Evolutionary conservation across 345 rosid genomes (phyloP).

Genomic region (Eucalyptus polyanthemos): DNA sequence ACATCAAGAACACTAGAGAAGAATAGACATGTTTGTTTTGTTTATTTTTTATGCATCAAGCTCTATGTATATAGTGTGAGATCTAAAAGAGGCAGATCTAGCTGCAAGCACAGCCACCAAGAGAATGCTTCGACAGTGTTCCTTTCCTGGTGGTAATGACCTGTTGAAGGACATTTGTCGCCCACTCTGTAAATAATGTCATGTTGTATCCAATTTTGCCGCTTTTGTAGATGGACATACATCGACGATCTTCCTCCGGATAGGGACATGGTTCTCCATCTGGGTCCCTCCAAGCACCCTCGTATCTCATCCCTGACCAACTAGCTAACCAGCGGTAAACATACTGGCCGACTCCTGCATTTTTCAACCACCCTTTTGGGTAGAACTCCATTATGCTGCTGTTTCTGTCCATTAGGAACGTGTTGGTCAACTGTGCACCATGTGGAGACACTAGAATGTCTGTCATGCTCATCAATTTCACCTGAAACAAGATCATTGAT

Average conservation of each 20-base stretch:
- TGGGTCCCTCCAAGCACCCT: slow-evolving; percentile 71
- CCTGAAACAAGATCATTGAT: slow-evolving; percentile 10
- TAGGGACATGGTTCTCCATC: slow-evolving; percentile 43
- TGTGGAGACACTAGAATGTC: slow-evolving; percentile 57
- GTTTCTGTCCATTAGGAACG: slow-evolving; percentile 57
- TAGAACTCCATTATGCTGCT: slow-evolving; percentile 77
- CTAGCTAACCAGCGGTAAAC: slow-evolving; percentile 65
- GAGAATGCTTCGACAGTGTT: background rate
- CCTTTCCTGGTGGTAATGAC: slow-evolving; percentile 14
- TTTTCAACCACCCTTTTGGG: slow-evolving; percentile 67
- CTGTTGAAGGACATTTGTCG: slow-evolving; percentile 25
- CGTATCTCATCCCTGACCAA: slow-evolving; percentile 74
- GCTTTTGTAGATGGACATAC: slow-evolving; percentile 58
- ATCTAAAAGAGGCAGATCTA: background rate
- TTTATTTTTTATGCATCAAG: background rate
- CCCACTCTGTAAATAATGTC: slow-evolving; percentile 42
- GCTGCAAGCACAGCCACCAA: slow-evolving; percentile 9
- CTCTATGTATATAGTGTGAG: background rate
- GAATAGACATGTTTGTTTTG: background rate
- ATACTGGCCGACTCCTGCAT: slow-evolving; percentile 68
- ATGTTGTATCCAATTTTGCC: slow-evolving; percentile 46
- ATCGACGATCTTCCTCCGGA: slow-evolving; percentile 43
- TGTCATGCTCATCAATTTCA: slow-evolving; percentile 51
- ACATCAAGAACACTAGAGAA: background rate
- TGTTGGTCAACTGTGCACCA: slow-evolving; percentile 73